Percentiles rank a stretch among this genome's conserved stretches.
These are phyloP conservation scores for Termitomyces sp. DNA, from an alignment of 768 basidiomycete genomes.

Conservation along the genomic window DNA sequence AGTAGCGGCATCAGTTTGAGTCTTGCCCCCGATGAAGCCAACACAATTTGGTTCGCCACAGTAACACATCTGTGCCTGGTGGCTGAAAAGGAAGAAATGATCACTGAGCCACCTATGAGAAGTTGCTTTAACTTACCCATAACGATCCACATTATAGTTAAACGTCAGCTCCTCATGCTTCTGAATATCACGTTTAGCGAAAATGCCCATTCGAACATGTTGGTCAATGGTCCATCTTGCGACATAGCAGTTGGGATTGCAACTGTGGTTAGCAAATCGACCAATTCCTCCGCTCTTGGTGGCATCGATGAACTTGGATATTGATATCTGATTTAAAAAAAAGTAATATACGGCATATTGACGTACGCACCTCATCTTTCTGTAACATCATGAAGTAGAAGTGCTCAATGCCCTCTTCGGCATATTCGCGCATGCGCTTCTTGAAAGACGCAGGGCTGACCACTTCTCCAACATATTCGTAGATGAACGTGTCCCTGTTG, in stretches of 20 bases:
- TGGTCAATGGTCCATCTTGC: slow-evolving; percentile 95
- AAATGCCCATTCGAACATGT: slow-evolving; percentile 95
- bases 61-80: slow-evolving; percentile 91
- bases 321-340: background rate
- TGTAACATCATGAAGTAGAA: slow-evolving; percentile 99
- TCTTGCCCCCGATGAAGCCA: slow-evolving; percentile 96
- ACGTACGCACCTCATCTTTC: slow-evolving; percentile 78
- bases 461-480: slow-evolving; percentile 97
- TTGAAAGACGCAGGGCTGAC: slow-evolving; percentile 83
- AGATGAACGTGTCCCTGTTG: slow-evolving; percentile 83
- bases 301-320: slow-evolving; percentile 86
- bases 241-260: slow-evolving; percentile 95
- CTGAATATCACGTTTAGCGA: slow-evolving; percentile 76
- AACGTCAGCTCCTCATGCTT: slow-evolving; percentile 91
- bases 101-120: background rate
- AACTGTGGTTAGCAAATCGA: slow-evolving; percentile 97
- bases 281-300: slow-evolving; percentile 96
- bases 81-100: slow-evolving; percentile 40
- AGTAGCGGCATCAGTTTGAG: slow-evolving; percentile 90
- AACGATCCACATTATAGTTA: slow-evolving; percentile 99
- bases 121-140: slow-evolving; percentile 61
- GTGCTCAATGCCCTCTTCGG: slow-evolving; percentile 86
- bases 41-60: slow-evolving; percentile 96
- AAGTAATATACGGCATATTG: background rate
- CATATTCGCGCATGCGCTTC: slow-evolving; percentile 93